These are phyloP conservation scores for Moniliella sp. DNA, from an alignment of 1,284 basidiomycete species.

Conservation along the genomic window DNA sequence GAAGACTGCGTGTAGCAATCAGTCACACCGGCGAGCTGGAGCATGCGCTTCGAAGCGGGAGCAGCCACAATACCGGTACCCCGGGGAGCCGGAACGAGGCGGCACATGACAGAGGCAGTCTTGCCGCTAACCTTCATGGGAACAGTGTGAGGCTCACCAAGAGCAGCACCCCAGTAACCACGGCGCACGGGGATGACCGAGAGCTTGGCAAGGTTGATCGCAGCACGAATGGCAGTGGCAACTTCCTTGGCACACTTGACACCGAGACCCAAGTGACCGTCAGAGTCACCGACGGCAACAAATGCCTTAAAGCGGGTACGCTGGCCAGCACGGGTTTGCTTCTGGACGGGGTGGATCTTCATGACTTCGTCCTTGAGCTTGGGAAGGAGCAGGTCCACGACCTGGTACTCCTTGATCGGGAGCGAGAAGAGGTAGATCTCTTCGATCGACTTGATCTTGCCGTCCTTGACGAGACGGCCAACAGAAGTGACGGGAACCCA, in stretches of 20 bases:
- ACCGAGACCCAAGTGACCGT: constrained; percentile 94
- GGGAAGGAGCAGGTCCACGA: constrained; percentile 30
- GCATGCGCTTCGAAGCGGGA: constrained; percentile 80
- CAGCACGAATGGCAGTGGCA: constrained; percentile 92
- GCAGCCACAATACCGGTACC: constrained; percentile 99
- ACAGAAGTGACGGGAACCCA: constrained; percentile 94
- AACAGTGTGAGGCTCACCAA: constrained; percentile 90
- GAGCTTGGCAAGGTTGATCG: constrained; percentile 88
- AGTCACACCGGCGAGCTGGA: constrained; percentile 91
- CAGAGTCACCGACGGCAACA: constrained; percentile 78
- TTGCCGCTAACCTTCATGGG: constrained; percentile 96
- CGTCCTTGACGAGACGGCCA: constrained; percentile 93
- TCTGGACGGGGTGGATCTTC: constrained; percentile 99
- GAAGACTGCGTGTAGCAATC: constrained; percentile 83
- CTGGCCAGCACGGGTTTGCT: constrained; percentile 97
- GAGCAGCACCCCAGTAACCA: constrained; percentile 74
- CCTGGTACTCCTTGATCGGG: constrained; percentile 40
- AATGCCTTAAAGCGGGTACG: constrained; percentile 99
- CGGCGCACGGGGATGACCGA: constrained; percentile 85
- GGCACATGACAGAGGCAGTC: constrained; percentile 96
- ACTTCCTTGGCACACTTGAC: constrained; percentile 99
- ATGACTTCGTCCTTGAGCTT: constrained; percentile 62
- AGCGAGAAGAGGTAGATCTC: constrained; percentile 99
- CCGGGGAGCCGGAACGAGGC: constrained; percentile 84
- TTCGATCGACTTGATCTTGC: constrained; percentile 99